phyloP scores from a whole-genome alignment of 176 grass and related monocot species.

The Oryza nivara region DNA sequence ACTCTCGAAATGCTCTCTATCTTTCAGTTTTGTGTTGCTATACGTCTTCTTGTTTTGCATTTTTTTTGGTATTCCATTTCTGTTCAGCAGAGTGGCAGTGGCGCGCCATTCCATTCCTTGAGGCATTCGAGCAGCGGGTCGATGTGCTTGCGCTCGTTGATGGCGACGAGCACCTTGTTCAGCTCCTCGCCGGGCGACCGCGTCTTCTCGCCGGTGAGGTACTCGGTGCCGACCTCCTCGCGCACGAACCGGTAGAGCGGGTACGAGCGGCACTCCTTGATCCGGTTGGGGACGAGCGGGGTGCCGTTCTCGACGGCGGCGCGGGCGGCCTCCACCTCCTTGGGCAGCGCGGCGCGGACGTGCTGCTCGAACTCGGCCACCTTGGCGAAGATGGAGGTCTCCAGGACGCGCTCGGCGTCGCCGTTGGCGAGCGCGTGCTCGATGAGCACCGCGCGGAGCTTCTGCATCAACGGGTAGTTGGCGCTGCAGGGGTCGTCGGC shows the following conservation, averaged over 20 bases:
- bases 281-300: slow-evolving; percentile 58
- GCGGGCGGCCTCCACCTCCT: slow-evolving; percentile 74
- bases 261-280: slow-evolving; percentile 76
- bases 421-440: slow-evolving; percentile 79
- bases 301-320: slow-evolving; percentile 70
- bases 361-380: slow-evolving; percentile 71
- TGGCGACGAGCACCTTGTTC: slow-evolving; percentile 80
- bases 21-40: not conserved
- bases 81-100: slow-evolving; percentile 69
- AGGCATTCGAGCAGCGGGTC: slow-evolving; percentile 85
- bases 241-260: slow-evolving; percentile 77
- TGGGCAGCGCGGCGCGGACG: slow-evolving; percentile 58
- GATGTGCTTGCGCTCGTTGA: slow-evolving; percentile 74
- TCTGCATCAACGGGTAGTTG: slow-evolving; percentile 85
- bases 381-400: slow-evolving; percentile 83
- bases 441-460: slow-evolving; percentile 76
- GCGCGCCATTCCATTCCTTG: slow-evolving; percentile 81
- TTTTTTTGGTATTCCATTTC: not conserved
- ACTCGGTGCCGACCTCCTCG: slow-evolving; percentile 63
- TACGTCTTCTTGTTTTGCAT: slow-evolving; percentile 22
- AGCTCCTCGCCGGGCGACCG: slow-evolving; percentile 76
- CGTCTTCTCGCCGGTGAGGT: slow-evolving; percentile 80
- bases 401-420: slow-evolving; percentile 54
- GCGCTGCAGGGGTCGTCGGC: slow-evolving; percentile 85
- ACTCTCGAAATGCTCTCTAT: slow-evolving; percentile 22